Conservation (phyloP, 1,284 basidiomycete species). For the Pisolithus thermaeus region DNA sequence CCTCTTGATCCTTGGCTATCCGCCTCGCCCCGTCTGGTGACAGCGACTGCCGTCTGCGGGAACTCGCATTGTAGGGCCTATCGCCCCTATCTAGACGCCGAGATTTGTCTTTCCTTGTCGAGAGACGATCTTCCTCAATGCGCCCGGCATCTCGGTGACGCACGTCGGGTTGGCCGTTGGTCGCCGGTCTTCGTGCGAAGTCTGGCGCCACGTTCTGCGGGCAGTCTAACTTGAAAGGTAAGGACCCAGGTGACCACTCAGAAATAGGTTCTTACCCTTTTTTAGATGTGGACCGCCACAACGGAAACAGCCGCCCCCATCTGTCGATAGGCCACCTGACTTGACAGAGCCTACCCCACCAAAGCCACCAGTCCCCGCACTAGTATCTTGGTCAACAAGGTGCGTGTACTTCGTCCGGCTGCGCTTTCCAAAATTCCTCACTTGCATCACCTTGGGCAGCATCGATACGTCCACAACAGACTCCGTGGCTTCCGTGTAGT, state of each 20-base stretch:
- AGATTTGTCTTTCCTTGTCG: conserved; percentile 21
- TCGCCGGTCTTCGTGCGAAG: conserved; percentile 38
- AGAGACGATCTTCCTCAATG: conserved; percentile 26
- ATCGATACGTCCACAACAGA: conserved; percentile 81
- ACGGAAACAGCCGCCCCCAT: conserved; percentile 75
- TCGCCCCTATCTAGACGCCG: conserved; percentile 22
- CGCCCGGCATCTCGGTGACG: conserved; percentile 39
- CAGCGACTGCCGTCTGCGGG: conserved; percentile 19
- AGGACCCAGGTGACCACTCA: background rate
- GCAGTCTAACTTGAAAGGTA: conserved; percentile 46
- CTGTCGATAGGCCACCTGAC: conserved; percentile 49
- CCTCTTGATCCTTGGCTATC: conserved; percentile 36
- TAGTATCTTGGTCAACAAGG: conserved; percentile 92
- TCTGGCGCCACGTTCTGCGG: conserved; percentile 59
- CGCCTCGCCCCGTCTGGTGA: conserved; percentile 30
- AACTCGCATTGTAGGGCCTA: conserved; percentile 17
- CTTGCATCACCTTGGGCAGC: conserved; percentile 95
- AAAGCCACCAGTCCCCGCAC: conserved; percentile 55
- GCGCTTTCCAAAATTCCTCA: conserved; percentile 92
- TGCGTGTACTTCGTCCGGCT: conserved; percentile 95
- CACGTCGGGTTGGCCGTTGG: conserved; percentile 35
- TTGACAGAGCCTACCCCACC: conserved; percentile 57
- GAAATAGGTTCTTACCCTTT: conserved; percentile 54
- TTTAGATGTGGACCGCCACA: conserved; percentile 90
- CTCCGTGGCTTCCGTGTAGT: conserved; percentile 87